Evolutionary conservation across 1,139 yeast species (phyloP).

Genomic region (Magnusiomyces fungicola): DNA sequence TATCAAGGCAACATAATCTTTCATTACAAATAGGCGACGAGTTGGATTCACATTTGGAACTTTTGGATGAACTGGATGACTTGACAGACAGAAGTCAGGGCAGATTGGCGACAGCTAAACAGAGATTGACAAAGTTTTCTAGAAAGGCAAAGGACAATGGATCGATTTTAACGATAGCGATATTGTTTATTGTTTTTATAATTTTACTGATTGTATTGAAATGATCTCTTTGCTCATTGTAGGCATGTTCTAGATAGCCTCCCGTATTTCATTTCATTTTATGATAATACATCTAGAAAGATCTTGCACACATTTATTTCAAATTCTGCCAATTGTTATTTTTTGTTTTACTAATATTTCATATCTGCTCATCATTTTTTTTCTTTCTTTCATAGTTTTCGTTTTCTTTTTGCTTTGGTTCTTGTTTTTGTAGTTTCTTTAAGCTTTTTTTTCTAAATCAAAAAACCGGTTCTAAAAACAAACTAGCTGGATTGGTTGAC

Average conservation of each 20-base stretch:
- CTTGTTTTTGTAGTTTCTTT: not conserved
- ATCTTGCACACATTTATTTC: not conserved
- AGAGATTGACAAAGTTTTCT: conserved; percentile 48
- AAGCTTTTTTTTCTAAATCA: not conserved
- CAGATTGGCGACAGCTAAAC: conserved; percentile 48
- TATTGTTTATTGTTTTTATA: conserved; percentile 51
- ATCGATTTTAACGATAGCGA: conserved; percentile 61
- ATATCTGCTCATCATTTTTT: too few relatives aligned
- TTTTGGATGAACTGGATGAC: conserved; percentile 62
- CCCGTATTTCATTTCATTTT: not conserved
- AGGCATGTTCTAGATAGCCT: not conserved
- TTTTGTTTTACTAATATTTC: not conserved
- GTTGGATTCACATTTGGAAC: conserved; percentile 57
- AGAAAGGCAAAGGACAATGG: conserved; percentile 60
- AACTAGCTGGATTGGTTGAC: not conserved
- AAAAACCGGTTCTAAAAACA: not conserved
- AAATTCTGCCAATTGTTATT: not conserved
- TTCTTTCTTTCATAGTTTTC: not conserved
- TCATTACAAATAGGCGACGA: conserved; percentile 61
- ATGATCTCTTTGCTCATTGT: conserved; percentile 22
- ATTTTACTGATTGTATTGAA: conserved; percentile 53
- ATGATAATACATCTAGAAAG: not conserved
- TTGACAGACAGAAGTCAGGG: conserved; percentile 52
- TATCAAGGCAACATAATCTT: conserved; percentile 57
- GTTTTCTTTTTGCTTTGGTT: not conserved